phyloP scores from a whole-genome alignment of 164 flowering plant genomes.

The Chimonanthus praecox region DNA sequence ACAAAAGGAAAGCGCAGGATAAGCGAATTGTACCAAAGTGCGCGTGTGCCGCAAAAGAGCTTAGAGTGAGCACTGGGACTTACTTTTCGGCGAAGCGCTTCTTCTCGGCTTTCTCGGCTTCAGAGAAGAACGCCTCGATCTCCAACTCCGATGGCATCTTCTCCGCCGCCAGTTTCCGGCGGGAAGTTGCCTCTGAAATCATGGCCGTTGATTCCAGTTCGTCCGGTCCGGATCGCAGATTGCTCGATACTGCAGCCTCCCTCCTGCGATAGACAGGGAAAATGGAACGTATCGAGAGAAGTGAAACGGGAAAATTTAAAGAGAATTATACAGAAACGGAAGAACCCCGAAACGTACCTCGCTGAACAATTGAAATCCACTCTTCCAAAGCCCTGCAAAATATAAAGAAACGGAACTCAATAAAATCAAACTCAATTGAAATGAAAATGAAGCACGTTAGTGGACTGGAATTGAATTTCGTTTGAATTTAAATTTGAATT shows the following conservation, averaged over 20 bases:
- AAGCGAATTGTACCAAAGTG: slow-evolving; percentile 10
- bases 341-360: slow-evolving; percentile 20
- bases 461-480: neutral
- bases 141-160: slow-evolving; percentile 43
- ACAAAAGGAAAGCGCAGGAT: neutral
- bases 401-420: slow-evolving; percentile 2
- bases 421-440: neutral
- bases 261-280: slow-evolving; percentile 22
- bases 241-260: slow-evolving; percentile 36
- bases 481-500: neutral
- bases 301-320: neutral
- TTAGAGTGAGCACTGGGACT: slow-evolving; percentile 23
- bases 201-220: slow-evolving; percentile 32
- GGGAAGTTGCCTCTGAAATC: slow-evolving; percentile 5
- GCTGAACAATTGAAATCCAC: slow-evolving; percentile 18
- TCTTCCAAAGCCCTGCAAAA: slow-evolving; percentile 22
- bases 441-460: slow-evolving; percentile 7
- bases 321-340: neutral
- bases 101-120: slow-evolving; percentile 47
- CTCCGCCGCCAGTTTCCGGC: slow-evolving; percentile 13
- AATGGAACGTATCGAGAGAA: neutral
- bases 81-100: slow-evolving; percentile 66
- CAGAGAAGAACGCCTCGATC: slow-evolving; percentile 62
- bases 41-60: neutral
- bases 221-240: slow-evolving; percentile 23